These are phyloP conservation scores for Fennellomyces sp. DNA, from an alignment of 371 early-diverging fungal species.

Conservation along the genomic window DNA sequence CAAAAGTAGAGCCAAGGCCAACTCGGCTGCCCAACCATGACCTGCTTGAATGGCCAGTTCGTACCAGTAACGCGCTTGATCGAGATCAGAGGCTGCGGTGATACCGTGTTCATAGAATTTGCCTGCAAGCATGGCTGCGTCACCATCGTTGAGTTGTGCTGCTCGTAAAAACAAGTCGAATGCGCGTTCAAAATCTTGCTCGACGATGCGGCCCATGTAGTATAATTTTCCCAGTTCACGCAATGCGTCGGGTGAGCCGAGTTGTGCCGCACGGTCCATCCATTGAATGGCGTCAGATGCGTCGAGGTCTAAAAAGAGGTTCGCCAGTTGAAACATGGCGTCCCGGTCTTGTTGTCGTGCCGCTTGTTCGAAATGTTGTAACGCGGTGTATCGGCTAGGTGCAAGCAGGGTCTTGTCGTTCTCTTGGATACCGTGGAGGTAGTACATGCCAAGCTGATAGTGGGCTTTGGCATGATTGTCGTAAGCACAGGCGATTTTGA, in stretches of 20 bases:
- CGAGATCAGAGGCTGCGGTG: slow-evolving; percentile 23
- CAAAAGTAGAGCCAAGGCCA: slow-evolving; percentile 19
- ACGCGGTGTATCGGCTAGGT: slow-evolving; percentile 12
- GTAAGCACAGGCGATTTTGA: slow-evolving; percentile 27
- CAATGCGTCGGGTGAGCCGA: slow-evolving; percentile 27
- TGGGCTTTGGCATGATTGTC: slow-evolving; percentile 36
- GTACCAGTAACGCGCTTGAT: slow-evolving; percentile 33
- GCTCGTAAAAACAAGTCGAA: slow-evolving; percentile 40
- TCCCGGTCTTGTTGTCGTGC: slow-evolving; percentile 32
- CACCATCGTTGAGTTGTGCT: slow-evolving; percentile 33
- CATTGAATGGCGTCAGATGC: slow-evolving; percentile 11
- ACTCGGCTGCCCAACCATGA: slow-evolving; percentile 17
- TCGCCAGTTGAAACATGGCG: slow-evolving; percentile 41
- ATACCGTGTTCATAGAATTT: slow-evolving; percentile 46
- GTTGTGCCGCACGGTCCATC: slow-evolving; percentile 34
- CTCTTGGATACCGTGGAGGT: slow-evolving; percentile 28
- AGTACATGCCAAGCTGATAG: slow-evolving; percentile 38
- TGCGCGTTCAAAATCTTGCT: slow-evolving; percentile 37
- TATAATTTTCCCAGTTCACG: slow-evolving; percentile 40
- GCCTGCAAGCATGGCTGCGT: slow-evolving; percentile 37
- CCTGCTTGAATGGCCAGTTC: slow-evolving; percentile 30
- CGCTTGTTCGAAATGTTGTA: slow-evolving; percentile 36
- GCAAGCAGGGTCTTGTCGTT: background rate
- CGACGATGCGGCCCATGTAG: slow-evolving; percentile 26
- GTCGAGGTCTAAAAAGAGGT: slow-evolving; percentile 9